Base-by-base conservation (phyloP, 257 asterid genomes). In the Gentiana straminea region DNA sequence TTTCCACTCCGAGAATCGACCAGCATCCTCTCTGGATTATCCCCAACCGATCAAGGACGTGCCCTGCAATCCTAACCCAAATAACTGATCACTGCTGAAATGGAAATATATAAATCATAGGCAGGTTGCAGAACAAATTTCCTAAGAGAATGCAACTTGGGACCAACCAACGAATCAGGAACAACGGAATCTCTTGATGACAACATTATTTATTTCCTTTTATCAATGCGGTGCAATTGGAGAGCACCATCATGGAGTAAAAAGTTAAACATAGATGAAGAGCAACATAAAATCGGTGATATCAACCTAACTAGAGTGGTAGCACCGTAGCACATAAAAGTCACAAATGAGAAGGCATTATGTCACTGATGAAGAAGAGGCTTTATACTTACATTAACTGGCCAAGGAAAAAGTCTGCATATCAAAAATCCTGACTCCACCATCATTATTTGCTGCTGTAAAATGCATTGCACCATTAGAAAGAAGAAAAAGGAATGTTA, bases 1-100 rank as follows among this genome's bases (percentile, higher is more conserved):
- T 83, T 73, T 44, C 93, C 96, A 43, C 70, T 84, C 61, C 76
- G 78, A 51, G 88, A 79, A 64, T 91, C 98, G 51, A 83, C 94
- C 86, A 91, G 68, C 39, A 83, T 33, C 53, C 86, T 80, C 35
- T 78, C 82, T 12, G 81, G 87, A 74, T 88, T 79, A 69, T 91
- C 98, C 39, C 98, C 98, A 62, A 91, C 97, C 50, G 87, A 92
- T 81, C 41, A 84, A 80, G 46, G 98, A 78, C 32, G 96, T 79
- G 74, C 86, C 96, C 98, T 90, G 86, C 76, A 72, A 52, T 49
- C 61, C 55, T 7, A 55, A 53, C 12, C 8, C 35, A 38, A 64
- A 15, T 13, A 57, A 7, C 56, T 15, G 6, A 44, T 47, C 34
- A 65, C 5, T 2, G 33, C n/a, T 9, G 49, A 33, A 35, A n/a